Evolutionary conservation across 805 yeast genomes (phyloP), one percentile per base, ranked within the genome.

Genomic region (Hanseniaspora lachancei): DNA sequence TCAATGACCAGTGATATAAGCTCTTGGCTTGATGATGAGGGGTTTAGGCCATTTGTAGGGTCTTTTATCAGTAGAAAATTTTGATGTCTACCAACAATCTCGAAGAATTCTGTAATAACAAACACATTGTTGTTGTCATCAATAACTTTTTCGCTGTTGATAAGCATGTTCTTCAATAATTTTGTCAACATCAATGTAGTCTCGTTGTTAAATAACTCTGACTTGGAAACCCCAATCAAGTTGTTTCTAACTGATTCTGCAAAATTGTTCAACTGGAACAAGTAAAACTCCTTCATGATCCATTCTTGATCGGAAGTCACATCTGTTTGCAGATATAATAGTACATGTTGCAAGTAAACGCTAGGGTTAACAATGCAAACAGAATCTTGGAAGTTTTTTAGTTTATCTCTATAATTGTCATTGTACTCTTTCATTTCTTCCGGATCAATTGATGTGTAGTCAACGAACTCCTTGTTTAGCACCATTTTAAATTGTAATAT

Each of bases 231-330:
- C 62, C 81, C 81, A 68, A 88, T 78, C n/a, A 83, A 68, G 61
- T 87, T 87, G 62, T 82, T 85, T 67, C 87, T 80, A 57, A 89
- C 73, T 56, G 86, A 78, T 58, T 91, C 97, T 51, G 89, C 81
- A 60, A 83, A 81, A 60, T 82, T 84, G 54, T 80, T 78, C 64
- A 93, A 75, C 69, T 89, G 95, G 66, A 75, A 89, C 53, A 93
- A 72, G 2, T 96, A 97, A 60, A 93, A 74, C 68, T 93, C 99
- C 41, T 87, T 74, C 29, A 77, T 79, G 65, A 88, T 79, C 97
- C 97, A 89, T 61, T 20, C 77, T 71, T 61, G 74, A 68, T 62
- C 80, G 8, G 8, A 16, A 24, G 47, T 20, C 5, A 38, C 36
- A 23, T 55, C 54, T n/a, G 10, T 20, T 36, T 55, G 53, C 27